Conservation (phyloP, 2,329 filamentous ascomycete genomes). For the Cercospora brassicicola region DNA sequence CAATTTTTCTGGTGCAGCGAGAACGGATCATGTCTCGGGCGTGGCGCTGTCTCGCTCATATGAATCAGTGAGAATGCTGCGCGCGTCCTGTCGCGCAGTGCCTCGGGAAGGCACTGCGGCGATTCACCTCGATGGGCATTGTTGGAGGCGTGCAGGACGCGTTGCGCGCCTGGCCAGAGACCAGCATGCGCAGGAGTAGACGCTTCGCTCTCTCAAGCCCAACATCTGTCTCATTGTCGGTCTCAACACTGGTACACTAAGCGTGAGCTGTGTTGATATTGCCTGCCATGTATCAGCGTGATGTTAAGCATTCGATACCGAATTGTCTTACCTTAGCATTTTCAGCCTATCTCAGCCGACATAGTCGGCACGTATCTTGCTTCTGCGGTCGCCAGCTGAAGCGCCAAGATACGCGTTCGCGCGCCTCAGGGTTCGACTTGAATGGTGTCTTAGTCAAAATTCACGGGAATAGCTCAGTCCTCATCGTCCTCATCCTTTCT, state of each 20-base stretch:
- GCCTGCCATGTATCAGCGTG: not conserved
- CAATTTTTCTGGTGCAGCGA: not conserved
- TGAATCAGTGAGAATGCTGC: too few relatives aligned
- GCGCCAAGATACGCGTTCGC: not conserved
- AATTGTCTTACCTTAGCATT: not conserved
- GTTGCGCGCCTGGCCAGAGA: too few relatives aligned
- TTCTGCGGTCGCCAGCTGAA: not conserved
- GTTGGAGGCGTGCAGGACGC: too few relatives aligned
- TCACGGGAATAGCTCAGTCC: conserved; percentile 14
- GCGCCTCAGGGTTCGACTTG: not conserved
- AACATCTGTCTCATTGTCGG: too few relatives aligned
- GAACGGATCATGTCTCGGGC: not conserved
- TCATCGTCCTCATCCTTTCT: conserved; percentile 30
- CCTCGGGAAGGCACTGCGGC: too few relatives aligned
- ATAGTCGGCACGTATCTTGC: conserved; percentile 5
- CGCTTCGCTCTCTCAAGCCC: too few relatives aligned
- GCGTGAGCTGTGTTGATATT: not conserved
- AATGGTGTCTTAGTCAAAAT: not conserved
- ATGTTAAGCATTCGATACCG: not conserved
- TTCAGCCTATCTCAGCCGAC: conserved; percentile 8
- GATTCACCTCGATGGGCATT: too few relatives aligned
- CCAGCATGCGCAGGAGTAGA: too few relatives aligned
- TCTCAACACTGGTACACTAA: not conserved
- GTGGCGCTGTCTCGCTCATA: not conserved
- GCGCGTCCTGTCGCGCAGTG: too few relatives aligned